A percentile compares a stretch with the other conserved stretches of the same genome.
These are phyloP conservation scores for Kazachstania psychrophila DNA, from an alignment of 805 yeast species.

Conservation along the genomic window DNA sequence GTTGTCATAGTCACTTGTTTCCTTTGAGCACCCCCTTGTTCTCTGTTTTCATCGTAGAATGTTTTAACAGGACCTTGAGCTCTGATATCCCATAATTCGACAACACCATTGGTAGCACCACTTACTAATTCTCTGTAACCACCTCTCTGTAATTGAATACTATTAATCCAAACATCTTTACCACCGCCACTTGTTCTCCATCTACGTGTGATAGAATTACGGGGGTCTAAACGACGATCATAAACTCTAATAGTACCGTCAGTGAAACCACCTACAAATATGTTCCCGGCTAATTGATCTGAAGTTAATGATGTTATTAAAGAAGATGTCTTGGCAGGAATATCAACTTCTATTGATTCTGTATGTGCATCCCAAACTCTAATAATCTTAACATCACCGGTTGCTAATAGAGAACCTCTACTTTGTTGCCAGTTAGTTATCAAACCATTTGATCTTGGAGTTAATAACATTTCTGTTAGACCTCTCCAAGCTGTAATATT, in stretches of 20 bases:
- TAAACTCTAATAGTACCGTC: slow-evolving; percentile 86
- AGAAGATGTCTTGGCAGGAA: slow-evolving; percentile 84
- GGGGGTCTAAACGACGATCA: slow-evolving; percentile 75
- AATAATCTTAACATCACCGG: slow-evolving; percentile 90
- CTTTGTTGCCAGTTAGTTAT: slow-evolving; percentile 96
- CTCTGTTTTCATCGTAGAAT: slow-evolving; percentile 43
- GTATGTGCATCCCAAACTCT: slow-evolving; percentile 96
- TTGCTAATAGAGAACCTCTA: slow-evolving; percentile 79
- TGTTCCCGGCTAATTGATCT: slow-evolving; percentile 90
- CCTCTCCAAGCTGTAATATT: slow-evolving; percentile 89
- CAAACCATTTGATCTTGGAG: slow-evolving; percentile 75
- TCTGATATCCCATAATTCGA: slow-evolving; percentile 88
- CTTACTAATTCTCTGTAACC: slow-evolving; percentile 84
- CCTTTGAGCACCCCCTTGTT: slow-evolving; percentile 20
- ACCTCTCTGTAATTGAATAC: slow-evolving; percentile 93
- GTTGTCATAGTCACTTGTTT: slow-evolving; percentile 40
- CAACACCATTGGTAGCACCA: slow-evolving; percentile 73
- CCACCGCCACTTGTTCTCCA: slow-evolving; percentile 52
- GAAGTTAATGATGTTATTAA: slow-evolving; percentile 86
- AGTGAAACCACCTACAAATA: slow-evolving; percentile 83
- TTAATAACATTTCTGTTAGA: slow-evolving; percentile 69
- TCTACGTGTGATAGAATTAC: slow-evolving; percentile 75
- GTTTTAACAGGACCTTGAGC: slow-evolving; percentile 57
- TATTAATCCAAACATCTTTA: slow-evolving; percentile 53
- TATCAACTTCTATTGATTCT: slow-evolving; percentile 74